phyloP scores from a whole-genome alignment of 768 basidiomycete species.

The Pisolithus albus region DNA sequence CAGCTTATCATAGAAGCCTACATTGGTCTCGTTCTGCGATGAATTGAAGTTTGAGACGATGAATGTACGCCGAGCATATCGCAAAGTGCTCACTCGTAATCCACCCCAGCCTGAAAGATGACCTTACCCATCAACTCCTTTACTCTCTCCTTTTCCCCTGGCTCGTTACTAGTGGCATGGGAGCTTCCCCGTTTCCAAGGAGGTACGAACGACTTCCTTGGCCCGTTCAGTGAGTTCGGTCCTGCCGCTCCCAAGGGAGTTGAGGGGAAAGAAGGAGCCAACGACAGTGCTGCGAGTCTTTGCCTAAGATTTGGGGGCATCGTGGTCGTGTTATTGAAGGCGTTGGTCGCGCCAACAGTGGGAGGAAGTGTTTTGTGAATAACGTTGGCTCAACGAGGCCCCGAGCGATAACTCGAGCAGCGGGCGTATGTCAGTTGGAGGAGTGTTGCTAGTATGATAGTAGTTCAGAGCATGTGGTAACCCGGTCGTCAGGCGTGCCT shows the following conservation, averaged over 20 bases:
- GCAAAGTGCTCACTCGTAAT: constrained; percentile 62
- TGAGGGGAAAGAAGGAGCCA: constrained; percentile 45
- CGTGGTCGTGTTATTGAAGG: not conserved
- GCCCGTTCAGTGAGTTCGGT: constrained; percentile 22
- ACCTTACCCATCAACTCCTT: constrained; percentile 63
- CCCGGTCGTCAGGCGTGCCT: not conserved
- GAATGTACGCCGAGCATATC: constrained; percentile 1
- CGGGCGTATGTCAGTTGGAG: not conserved
- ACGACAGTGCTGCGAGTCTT: constrained; percentile 55
- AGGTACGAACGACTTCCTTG: constrained; percentile 38
- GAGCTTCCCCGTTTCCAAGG: constrained; percentile 45
- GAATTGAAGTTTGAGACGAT: constrained; percentile 11
- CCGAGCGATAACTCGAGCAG: not conserved
- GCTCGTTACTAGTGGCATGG: constrained; percentile 18
- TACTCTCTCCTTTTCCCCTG: constrained; percentile 36
- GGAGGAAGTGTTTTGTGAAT: not conserved
- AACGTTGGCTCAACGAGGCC: not conserved
- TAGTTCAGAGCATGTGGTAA: not conserved
- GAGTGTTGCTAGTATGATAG: not conserved
- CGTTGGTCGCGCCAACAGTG: not conserved
- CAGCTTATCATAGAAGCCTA: constrained; percentile 32
- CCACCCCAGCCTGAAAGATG: constrained; percentile 86
- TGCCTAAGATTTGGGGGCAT: constrained; percentile 53
- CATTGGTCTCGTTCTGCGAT: constrained; percentile 75
- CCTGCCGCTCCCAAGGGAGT: constrained; percentile 21